Evolutionary conservation across 345 rosid species (phyloP).

Genomic region (Rhodamnia rubescens): DNA sequence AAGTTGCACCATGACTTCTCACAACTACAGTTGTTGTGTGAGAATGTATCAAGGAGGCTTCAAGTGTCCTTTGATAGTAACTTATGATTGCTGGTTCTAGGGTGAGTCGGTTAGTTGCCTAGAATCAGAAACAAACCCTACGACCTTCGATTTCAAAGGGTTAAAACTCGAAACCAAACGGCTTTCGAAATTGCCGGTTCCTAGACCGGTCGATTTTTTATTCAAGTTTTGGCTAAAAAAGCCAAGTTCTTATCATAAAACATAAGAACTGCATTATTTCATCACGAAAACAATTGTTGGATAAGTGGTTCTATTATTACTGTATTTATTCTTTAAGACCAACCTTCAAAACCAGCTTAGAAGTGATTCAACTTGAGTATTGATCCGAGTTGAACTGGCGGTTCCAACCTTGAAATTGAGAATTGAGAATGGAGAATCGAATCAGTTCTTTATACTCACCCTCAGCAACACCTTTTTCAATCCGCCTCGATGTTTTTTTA

Average conservation of each 20-base stretch:
- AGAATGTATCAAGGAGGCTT: neutral
- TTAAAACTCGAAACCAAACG: neutral
- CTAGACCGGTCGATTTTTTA: neutral
- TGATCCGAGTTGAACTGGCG: neutral
- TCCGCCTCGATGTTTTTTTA: neutral
- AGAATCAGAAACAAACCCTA: neutral
- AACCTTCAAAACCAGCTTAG: neutral
- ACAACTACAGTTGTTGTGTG: neutral
- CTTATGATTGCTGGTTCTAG: neutral
- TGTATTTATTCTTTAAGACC: neutral
- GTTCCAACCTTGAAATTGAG: neutral
- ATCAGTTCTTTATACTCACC: neutral
- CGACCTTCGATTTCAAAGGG: neutral
- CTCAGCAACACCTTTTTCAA: neutral
- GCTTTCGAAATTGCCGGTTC: neutral
- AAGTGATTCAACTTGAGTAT: too few relatives aligned
- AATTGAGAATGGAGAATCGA: neutral
- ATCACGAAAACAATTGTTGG: neutral
- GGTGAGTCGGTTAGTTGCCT: neutral
- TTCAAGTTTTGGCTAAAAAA: neutral
- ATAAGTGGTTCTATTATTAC: neutral
- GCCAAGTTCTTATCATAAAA: neutral
- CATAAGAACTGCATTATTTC: neutral
- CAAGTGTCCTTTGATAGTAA: neutral
- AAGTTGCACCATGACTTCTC: neutral